Evolutionary conservation across 371 early-diverging fungal genomes (phyloP).

Genomic region (Apophysomyces elegans): DNA sequence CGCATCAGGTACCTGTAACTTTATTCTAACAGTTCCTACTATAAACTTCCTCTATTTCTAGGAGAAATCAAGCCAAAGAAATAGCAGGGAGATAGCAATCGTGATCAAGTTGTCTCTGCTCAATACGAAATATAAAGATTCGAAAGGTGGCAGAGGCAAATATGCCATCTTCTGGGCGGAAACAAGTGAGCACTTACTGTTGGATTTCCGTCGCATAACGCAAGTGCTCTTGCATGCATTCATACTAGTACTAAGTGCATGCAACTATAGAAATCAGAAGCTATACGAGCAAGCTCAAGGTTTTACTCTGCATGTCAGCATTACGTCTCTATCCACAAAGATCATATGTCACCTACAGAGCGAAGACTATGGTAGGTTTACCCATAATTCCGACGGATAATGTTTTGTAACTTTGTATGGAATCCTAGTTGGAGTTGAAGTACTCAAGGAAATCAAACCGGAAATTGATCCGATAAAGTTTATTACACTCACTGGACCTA

Average conservation of each 20-base stretch:
- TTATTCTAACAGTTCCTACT: neutral
- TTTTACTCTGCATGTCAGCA: neutral
- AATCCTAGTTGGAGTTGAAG: conserved; percentile 3
- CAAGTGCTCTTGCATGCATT: conserved; percentile 21
- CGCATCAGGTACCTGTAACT: neutral
- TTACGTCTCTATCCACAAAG: neutral
- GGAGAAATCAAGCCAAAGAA: neutral
- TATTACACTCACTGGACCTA: neutral
- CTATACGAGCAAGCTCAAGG: neutral
- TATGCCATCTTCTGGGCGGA: conserved; percentile 42
- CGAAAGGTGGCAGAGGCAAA: conserved; percentile 29
- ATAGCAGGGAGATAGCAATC: conserved; percentile 8
- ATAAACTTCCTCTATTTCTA: neutral
- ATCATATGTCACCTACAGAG: conserved; percentile 11
- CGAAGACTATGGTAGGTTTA: conserved; percentile 12
- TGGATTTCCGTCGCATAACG: conserved; percentile 47
- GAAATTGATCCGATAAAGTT: conserved; percentile 1
- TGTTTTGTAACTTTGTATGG: neutral
- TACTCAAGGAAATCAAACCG: neutral
- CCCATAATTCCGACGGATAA: neutral
- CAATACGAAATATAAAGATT: conserved; percentile 18
- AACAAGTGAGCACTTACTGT: conserved; percentile 24
- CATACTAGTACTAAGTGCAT: neutral
- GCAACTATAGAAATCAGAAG: neutral
- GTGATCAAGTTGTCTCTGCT: conserved; percentile 17